A percentile compares a stretch with the other conserved stretches of the same genome.
Evolutionary conservation across 1,284 basidiomycete genomes (phyloP).

Genomic region (Malassezia furfur): DNA sequence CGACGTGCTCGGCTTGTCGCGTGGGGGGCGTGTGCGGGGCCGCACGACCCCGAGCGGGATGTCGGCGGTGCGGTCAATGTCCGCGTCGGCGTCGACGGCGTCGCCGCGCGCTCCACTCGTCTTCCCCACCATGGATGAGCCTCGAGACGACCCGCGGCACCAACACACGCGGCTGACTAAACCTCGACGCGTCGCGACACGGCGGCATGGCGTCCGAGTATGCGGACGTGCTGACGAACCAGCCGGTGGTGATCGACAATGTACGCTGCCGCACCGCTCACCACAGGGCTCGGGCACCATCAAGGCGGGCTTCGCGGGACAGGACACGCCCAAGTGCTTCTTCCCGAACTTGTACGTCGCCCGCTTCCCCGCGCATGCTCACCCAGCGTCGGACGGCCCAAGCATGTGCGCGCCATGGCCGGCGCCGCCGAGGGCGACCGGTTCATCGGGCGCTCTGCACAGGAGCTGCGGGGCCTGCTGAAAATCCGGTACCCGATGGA

Average conservation of each 20-base stretch:
- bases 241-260: constrained; percentile 48
- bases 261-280: constrained; percentile 9
- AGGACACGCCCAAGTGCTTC: constrained; percentile 45
- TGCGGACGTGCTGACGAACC: constrained; percentile 48
- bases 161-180: constrained; percentile 3
- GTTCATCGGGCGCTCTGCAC: constrained; percentile 44
- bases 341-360: constrained; percentile 35
- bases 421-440: constrained; percentile 47
- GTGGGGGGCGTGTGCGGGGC: background rate
- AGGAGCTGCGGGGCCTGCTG: constrained; percentile 43
- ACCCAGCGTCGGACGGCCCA: constrained; percentile 37
- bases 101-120: background rate
- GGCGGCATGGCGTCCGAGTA: constrained; percentile 31
- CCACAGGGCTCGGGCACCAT: constrained; percentile 42
- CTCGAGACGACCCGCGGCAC: background rate
- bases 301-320: constrained; percentile 47
- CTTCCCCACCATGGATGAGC: background rate
- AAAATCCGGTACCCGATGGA: constrained; percentile 47
- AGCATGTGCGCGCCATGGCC: constrained; percentile 45
- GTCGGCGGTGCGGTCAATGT: constrained; percentile 13
- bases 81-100: background rate
- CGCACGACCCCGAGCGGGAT: constrained; percentile 7
- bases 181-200: background rate
- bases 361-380: background rate
- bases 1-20: constrained; percentile 2